Evolutionary conservation across 2,329 filamentous ascomycete species (phyloP).

Genomic region (Colletotrichum sp.): DNA sequence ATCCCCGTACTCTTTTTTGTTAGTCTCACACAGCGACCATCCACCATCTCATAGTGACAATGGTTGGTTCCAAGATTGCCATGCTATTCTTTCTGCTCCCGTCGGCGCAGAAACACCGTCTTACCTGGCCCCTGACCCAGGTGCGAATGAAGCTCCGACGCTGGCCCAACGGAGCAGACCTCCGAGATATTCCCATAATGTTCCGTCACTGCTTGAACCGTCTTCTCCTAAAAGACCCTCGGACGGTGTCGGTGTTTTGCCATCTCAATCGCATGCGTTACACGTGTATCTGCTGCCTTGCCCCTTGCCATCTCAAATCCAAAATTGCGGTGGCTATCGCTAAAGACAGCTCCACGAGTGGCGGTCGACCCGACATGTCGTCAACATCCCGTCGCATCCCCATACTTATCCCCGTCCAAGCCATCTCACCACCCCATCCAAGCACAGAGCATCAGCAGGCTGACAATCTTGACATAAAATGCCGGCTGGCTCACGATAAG

Average conservation of each 20-base stretch:
- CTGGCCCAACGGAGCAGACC: background rate
- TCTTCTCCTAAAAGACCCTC: background rate
- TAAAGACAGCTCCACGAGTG: background rate
- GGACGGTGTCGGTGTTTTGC: background rate
- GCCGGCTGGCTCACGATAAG: conserved; percentile 4
- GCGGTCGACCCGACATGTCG: background rate
- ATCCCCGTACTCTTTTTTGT: background rate
- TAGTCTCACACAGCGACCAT: background rate
- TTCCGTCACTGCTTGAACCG: background rate
- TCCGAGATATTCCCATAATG: conserved; percentile 9
- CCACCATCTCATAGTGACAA: background rate
- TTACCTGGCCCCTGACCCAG: background rate
- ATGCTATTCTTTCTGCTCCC: background rate
- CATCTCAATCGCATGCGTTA: background rate
- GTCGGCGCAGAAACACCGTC: background rate
- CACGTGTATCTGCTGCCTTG: background rate
- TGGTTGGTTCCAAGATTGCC: background rate
- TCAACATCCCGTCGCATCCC: background rate
- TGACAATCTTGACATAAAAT: background rate
- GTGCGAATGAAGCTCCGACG: background rate
- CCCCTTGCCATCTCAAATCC: background rate
- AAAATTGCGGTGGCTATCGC: background rate
- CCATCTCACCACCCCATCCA: background rate
- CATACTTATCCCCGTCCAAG: background rate
- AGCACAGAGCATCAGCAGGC: background rate